Evolutionary conservation across 1,284 basidiomycete genomes (phyloP), one percentile per base, ranked within the genome.

Genomic region (Cystobasidiaceae sp.): DNA sequence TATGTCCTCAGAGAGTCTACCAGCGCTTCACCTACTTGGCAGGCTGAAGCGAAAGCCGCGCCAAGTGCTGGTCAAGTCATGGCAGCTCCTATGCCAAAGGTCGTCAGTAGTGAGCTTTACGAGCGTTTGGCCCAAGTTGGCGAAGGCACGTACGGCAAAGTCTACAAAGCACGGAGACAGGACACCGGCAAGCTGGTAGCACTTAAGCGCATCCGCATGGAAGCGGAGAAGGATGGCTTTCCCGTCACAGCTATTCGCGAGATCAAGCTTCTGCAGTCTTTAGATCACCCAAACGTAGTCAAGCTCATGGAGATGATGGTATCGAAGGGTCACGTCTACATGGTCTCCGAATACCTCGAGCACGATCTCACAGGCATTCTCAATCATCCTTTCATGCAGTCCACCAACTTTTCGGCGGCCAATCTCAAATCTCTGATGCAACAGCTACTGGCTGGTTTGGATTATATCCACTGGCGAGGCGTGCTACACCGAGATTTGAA

Each of bases 301-400:
- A 84, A 84, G 41, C 79, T 99, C 55, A 86, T 89, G 70, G 97
- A 99, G 78, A 98, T 99, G 90, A 93, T 99, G 87, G 93, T 97
- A 1, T 91, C 92, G 0, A 90, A 90, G 71, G 91, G 91, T 61
- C 89, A 89, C 44, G 91, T 97, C 21, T 97, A 93, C 78, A 98
- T 98, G 93, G 94, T 99, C 28, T 93, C 98, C 74, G 93, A 98
- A 77, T 99, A 99, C 77, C 93, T 97, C 90, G 93, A 98, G 74
- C 94, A 98, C 77, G 96, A 99, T 75, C 82, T 99, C 56, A 97
- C 93, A 2, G 97, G 97, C 2, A 83, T 98, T 58, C 82, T 99
- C 13, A 89, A 91, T 0, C 93, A 97, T 77, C 90, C 86, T 0
- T 85, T 90, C 4, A 76, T 93, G 89, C 72, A 80, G 76, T 25